Evolutionary conservation across 2,329 filamentous ascomycete species (phyloP).

Genomic region (Fusarium zealandicum): DNA sequence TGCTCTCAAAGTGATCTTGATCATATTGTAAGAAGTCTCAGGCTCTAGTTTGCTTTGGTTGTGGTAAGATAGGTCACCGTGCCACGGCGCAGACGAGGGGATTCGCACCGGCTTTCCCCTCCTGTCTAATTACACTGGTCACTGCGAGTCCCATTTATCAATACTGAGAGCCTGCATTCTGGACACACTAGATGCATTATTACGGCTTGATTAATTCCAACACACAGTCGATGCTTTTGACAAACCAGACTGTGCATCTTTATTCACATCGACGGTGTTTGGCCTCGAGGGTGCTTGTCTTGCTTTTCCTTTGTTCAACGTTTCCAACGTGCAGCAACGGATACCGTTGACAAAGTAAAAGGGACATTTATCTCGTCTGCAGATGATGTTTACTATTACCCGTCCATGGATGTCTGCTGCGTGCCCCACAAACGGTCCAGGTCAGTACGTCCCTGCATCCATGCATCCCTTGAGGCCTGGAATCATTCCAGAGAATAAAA

Average conservation of each 20-base stretch:
- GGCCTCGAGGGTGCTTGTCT: background rate
- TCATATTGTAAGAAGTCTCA: fast-evolving
- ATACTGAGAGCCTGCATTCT: background rate
- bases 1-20: fast-evolving
- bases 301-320: background rate
- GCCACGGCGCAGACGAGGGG: background rate
- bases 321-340: background rate
- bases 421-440: background rate
- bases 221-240: background rate
- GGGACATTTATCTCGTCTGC: too few species aligned
- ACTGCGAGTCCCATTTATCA: slow-evolving; percentile 12
- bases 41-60: background rate
- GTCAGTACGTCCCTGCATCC: background rate
- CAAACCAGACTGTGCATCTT: background rate
- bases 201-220: background rate
- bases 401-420: too few species aligned
- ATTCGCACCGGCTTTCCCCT: slow-evolving; percentile 19
- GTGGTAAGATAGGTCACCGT: background rate
- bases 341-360: background rate
- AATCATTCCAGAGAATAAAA: too few species aligned
- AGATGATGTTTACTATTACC: too few species aligned
- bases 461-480: too few species aligned
- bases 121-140: background rate
- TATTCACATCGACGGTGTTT: slow-evolving; percentile 8
- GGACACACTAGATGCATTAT: background rate